Percentiles rank a stretch among this genome's conserved stretches.
These are phyloP conservation scores for Fragosphaeria purpurea DNA, from an alignment of 2,329 filamentous ascomycete genomes.

Conservation along the genomic window DNA sequence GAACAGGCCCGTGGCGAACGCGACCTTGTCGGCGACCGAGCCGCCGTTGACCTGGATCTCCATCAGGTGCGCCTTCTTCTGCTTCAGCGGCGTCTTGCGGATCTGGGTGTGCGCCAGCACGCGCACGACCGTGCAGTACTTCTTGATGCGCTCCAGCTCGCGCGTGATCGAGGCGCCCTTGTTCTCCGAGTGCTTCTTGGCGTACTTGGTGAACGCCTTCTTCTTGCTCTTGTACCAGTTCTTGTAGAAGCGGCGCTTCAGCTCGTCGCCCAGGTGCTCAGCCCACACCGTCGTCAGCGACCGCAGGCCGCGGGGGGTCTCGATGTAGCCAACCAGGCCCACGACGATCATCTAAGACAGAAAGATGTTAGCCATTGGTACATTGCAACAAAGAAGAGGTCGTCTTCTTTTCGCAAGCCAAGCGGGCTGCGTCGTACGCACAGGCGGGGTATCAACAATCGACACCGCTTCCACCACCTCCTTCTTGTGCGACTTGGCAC, in stretches of 20 bases:
- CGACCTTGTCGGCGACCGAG: slow-evolving; percentile 90
- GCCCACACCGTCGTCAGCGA: slow-evolving; percentile 99
- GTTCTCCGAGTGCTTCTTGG: slow-evolving; percentile 98
- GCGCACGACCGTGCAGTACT: slow-evolving; percentile 99
- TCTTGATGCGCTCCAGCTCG: slow-evolving; percentile 99
- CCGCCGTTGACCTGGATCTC: slow-evolving; percentile 99
- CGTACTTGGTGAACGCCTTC: slow-evolving; percentile 99
- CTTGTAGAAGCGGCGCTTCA: slow-evolving; percentile 99
- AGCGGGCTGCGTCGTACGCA: slow-evolving; percentile 80
- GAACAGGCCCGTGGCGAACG: slow-evolving; percentile 90
- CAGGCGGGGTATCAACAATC: slow-evolving; percentile 87
- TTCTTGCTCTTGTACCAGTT: slow-evolving; percentile 99
- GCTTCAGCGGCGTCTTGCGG: slow-evolving; percentile 98
- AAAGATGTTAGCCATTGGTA: slow-evolving; percentile 62
- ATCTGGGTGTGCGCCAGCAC: slow-evolving; percentile 99
- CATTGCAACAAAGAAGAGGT: slow-evolving; percentile 21
- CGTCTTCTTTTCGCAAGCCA: slow-evolving; percentile 28
- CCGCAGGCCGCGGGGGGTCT: slow-evolving; percentile 97
- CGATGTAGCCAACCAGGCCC: slow-evolving; percentile 99
- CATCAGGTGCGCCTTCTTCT: slow-evolving; percentile 99
- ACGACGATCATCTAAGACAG: slow-evolving; percentile 89
- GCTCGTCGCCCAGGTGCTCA: slow-evolving; percentile 95
- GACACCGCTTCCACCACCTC: slow-evolving; percentile 84
- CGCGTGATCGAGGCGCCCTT: slow-evolving; percentile 83
- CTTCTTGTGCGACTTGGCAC: slow-evolving; percentile 99